Conservation (phyloP, 1,284 basidiomycete genomes). For the Retiboletus flavoniger region DNA sequence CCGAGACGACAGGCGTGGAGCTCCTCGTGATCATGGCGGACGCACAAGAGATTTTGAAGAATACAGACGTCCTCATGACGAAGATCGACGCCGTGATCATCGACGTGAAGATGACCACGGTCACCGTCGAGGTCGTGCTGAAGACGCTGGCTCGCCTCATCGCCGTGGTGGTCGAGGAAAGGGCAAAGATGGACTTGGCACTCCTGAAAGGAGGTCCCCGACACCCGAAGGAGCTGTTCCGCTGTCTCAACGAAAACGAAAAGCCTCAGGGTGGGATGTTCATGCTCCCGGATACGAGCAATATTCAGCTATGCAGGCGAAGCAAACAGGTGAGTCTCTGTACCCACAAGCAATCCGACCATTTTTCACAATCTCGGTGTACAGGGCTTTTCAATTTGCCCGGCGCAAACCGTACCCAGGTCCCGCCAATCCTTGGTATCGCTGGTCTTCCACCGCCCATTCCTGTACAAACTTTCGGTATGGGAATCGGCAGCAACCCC, state of each 20-base stretch:
- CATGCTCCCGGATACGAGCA: slow-evolving; percentile 94
- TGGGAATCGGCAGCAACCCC: slow-evolving; percentile 80
- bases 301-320: slow-evolving; percentile 92
- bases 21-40: slow-evolving; percentile 38
- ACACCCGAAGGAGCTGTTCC: slow-evolving; percentile 86
- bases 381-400: slow-evolving; percentile 89
- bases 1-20: slow-evolving; percentile 42
- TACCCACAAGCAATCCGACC: background rate
- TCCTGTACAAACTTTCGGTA: slow-evolving; percentile 78
- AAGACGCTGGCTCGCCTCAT: slow-evolving; percentile 37
- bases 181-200: slow-evolving; percentile 54
- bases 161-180: slow-evolving; percentile 42
- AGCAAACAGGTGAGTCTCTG: slow-evolving; percentile 78
- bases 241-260: slow-evolving; percentile 81
- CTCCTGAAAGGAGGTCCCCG: slow-evolving; percentile 80
- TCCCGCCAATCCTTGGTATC: slow-evolving; percentile 76
- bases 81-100: slow-evolving; percentile 46
- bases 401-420: slow-evolving; percentile 85
- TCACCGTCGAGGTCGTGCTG: slow-evolving; percentile 38
- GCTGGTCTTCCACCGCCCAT: slow-evolving; percentile 79
- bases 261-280: slow-evolving; percentile 94
- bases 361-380: slow-evolving; percentile 6
- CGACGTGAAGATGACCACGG: slow-evolving; percentile 49
- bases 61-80: slow-evolving; percentile 42
- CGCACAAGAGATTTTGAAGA: slow-evolving; percentile 46